A percentile compares a stretch with the other conserved stretches of the same genome.
Evolutionary conservation across 129 eudicot genomes (phyloP).

Genomic region (Cynara cardunculus): DNA sequence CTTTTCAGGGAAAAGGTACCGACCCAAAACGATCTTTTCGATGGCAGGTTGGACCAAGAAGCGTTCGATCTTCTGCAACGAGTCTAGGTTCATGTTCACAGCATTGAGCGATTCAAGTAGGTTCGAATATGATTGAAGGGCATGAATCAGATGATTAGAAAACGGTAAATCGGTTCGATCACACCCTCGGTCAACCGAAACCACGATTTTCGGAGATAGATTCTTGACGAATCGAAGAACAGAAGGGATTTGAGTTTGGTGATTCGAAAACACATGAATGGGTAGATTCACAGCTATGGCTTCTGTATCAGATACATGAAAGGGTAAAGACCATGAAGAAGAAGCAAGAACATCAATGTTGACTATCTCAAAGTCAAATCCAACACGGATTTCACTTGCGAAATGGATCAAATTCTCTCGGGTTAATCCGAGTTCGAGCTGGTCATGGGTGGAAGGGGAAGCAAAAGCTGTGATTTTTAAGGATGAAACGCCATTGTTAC

Average conservation of each 20-base stretch:
- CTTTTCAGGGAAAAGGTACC: slow-evolving; percentile 56
- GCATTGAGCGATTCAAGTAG: slow-evolving; percentile 83
- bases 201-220: slow-evolving; percentile 67
- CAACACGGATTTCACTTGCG: slow-evolving; percentile 63
- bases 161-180: slow-evolving; percentile 77
- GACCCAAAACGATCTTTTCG: slow-evolving; percentile 62
- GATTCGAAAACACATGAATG: slow-evolving; percentile 43
- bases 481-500: slow-evolving; percentile 51
- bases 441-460: slow-evolving; percentile 68
- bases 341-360: slow-evolving; percentile 60
- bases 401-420: slow-evolving; percentile 76
- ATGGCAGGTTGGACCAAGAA: slow-evolving; percentile 74
- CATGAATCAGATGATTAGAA: slow-evolving; percentile 70
- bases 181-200: slow-evolving; percentile 82
- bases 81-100: slow-evolving; percentile 60
- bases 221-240: slow-evolving; percentile 68
- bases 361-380: slow-evolving; percentile 62
- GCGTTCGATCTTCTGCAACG: slow-evolving; percentile 75
- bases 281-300: slow-evolving; percentile 89
- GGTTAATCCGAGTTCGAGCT: slow-evolving; percentile 66
- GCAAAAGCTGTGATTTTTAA: slow-evolving; percentile 82
- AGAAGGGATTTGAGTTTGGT: slow-evolving; percentile 44
- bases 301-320: slow-evolving; percentile 51
- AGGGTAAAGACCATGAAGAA: slow-evolving; percentile 55
- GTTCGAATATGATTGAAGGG: slow-evolving; percentile 68